Percentiles rank a stretch among this genome's conserved stretches.
Conservation (phyloP, 139 green algal genomes). For the Tetradesmus lagerheimii region DNA sequence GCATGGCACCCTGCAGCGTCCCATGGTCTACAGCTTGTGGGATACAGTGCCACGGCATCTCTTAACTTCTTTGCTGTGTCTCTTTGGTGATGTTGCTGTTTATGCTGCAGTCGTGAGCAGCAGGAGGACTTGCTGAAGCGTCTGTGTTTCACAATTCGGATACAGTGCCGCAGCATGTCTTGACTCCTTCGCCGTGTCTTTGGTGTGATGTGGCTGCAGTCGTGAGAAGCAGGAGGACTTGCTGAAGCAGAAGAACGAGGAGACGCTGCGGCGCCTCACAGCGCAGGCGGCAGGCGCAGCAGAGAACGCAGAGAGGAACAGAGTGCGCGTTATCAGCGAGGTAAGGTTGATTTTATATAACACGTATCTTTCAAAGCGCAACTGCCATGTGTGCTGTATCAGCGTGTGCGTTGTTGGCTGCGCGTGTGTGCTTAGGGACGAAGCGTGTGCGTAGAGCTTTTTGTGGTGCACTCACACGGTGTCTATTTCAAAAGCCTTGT, state of each 20-base stretch:
- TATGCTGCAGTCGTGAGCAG: background rate
- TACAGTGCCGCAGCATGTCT: background rate
- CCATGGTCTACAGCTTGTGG: no score
- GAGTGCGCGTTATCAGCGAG: slow-evolving; percentile 30
- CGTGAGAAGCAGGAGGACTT: slow-evolving; percentile 89
- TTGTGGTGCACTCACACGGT: no score
- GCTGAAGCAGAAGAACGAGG: slow-evolving; percentile 86
- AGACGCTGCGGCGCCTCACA: slow-evolving; percentile 80
- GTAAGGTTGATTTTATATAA: background rate
- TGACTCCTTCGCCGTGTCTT: no score
- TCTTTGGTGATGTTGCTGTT: background rate
- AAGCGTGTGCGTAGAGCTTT: background rate
- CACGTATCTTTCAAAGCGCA: no score
- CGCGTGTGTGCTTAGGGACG: background rate
- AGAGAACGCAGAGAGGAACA: background rate
- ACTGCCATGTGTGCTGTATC: background rate
- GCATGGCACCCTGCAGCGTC: no score
- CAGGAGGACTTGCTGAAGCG: background rate
- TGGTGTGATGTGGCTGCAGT: slow-evolving; percentile 52
- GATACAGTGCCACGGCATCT: no score
- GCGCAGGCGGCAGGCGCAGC: slow-evolving; percentile 51
- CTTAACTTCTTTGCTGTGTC: no score
- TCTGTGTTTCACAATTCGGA: no score
- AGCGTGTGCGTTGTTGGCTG: background rate
- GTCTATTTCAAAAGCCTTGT: no score